Evolutionary conservation across 208 protist species (phyloP).

Genomic region (Endotrypanum monterogeii): DNA sequence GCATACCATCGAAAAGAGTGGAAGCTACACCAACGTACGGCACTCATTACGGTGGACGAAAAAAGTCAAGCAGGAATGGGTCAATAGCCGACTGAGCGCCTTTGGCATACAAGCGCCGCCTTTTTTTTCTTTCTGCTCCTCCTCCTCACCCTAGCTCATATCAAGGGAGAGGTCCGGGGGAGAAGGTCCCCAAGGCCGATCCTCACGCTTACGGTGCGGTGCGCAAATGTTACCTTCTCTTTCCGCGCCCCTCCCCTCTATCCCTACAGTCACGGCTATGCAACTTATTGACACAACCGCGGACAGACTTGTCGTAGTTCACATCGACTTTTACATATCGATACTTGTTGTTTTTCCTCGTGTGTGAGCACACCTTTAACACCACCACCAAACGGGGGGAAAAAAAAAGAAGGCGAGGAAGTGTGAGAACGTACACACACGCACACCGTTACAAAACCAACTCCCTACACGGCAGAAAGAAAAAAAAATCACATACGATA

Average conservation of each 20-base stretch:
- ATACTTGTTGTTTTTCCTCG: not conserved
- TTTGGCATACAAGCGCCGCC: not conserved
- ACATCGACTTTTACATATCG: no score
- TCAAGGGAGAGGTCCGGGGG: not conserved
- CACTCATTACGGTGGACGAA: not conserved
- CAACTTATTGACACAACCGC: not conserved
- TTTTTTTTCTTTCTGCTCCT: no score
- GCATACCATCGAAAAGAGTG: no score
- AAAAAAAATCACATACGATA: not conserved
- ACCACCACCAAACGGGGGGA: not conserved
- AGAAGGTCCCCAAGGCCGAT: not conserved
- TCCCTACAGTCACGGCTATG: not conserved
- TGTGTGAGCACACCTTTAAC: not conserved
- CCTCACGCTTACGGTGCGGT: not conserved
- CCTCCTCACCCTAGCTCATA: not conserved
- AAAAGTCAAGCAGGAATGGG: not conserved
- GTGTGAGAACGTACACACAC: not conserved
- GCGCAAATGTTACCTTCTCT: no score
- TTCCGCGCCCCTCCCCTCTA: no score
- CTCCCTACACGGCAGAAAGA: not conserved
- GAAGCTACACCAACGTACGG: not conserved
- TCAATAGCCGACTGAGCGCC: not conserved
- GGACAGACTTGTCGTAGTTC: not conserved
- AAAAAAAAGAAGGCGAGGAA: not conserved
- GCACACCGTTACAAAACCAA: no score